Evolutionary conservation across 805 yeast species (phyloP).

Genomic region (Hanseniaspora hatyaiensis): DNA sequence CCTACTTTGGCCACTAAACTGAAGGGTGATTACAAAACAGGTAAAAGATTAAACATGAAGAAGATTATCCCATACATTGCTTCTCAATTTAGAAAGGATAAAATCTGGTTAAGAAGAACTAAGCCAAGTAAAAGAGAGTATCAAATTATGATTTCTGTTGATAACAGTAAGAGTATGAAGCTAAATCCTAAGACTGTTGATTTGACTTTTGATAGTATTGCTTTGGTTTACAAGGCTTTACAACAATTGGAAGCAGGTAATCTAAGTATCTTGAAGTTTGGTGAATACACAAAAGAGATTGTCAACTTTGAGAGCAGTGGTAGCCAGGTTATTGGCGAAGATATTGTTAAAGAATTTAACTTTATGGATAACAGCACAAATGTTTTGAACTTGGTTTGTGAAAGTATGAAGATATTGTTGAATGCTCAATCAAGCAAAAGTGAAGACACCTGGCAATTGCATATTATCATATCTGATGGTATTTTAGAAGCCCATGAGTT

Average conservation of each 20-base stretch:
- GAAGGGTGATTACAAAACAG: slow-evolving; percentile 92
- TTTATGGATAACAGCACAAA: slow-evolving; percentile 84
- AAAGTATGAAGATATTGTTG: slow-evolving; percentile 63
- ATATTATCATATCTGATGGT: slow-evolving; percentile 90
- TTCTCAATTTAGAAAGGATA: slow-evolving; percentile 90
- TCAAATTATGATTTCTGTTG: slow-evolving; percentile 94
- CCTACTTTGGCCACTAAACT: slow-evolving; percentile 94
- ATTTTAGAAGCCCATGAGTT: slow-evolving; percentile 90
- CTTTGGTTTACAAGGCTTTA: slow-evolving; percentile 84
- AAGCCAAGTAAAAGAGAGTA: slow-evolving; percentile 95
- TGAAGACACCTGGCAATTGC: slow-evolving; percentile 77
- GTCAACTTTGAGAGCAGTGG: slow-evolving; percentile 85
- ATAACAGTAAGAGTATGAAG: slow-evolving; percentile 94
- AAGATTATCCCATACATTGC: slow-evolving; percentile 96
- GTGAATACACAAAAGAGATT: slow-evolving; percentile 68
- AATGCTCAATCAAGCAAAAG: slow-evolving; percentile 27
- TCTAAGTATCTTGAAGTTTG: slow-evolving; percentile 79
- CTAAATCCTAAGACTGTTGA: slow-evolving; percentile 74
- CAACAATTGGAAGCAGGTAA: slow-evolving; percentile 93
- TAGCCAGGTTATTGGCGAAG: slow-evolving; percentile 70
- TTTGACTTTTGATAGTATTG: slow-evolving; percentile 87
- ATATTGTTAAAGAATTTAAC: slow-evolving; percentile 74
- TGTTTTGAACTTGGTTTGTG: slow-evolving; percentile 57
- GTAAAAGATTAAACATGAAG: slow-evolving; percentile 94
- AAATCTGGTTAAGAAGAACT: slow-evolving; percentile 94